Percentiles rank a stretch among this genome's conserved stretches.
Evolutionary conservation across 108 stramenopile genomes (phyloP).

Genomic region (Cyclotella choctawhatcheeana): DNA sequence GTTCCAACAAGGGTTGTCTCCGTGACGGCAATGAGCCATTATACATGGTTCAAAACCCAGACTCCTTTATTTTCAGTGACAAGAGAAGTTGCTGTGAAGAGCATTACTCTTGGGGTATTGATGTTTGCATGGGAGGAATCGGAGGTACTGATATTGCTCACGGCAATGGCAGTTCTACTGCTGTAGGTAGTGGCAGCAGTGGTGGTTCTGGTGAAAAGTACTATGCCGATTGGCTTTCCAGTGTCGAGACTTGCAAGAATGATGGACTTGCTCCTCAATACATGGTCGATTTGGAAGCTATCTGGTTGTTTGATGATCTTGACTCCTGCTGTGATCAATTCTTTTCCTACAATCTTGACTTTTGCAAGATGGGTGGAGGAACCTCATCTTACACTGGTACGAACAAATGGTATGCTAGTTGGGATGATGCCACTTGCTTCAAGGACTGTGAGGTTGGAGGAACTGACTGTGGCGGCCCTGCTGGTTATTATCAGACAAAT

Average conservation of each 20-base stretch:
- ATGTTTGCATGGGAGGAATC: neutral
- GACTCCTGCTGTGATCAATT: neutral
- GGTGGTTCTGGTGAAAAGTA: neutral
- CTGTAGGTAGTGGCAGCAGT: too few species aligned
- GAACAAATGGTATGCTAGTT: slow-evolving; percentile 6
- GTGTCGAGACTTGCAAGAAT: neutral
- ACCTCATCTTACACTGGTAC: neutral
- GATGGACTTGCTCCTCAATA: neutral
- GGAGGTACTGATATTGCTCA: too few species aligned
- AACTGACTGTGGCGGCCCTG: too few species aligned
- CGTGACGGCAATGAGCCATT: neutral
- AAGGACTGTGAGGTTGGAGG: slow-evolving; percentile 2
- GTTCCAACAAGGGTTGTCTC: neutral
- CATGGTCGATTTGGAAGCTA: neutral
- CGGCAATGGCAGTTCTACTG: too few species aligned
- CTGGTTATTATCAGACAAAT: too few species aligned
- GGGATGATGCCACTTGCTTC: neutral
- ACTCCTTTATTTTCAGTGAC: neutral
- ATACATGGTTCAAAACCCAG: slow-evolving; percentile 1
- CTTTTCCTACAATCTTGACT: neutral
- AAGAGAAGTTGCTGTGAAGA: slow-evolving; percentile 1
- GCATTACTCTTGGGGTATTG: neutral
- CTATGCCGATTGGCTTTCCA: neutral
- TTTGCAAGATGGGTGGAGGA: neutral
- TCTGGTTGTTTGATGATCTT: slow-evolving; percentile 6